Conservation (phyloP, 305 asterid genomes). For the Fraxinus dipetala region DNA sequence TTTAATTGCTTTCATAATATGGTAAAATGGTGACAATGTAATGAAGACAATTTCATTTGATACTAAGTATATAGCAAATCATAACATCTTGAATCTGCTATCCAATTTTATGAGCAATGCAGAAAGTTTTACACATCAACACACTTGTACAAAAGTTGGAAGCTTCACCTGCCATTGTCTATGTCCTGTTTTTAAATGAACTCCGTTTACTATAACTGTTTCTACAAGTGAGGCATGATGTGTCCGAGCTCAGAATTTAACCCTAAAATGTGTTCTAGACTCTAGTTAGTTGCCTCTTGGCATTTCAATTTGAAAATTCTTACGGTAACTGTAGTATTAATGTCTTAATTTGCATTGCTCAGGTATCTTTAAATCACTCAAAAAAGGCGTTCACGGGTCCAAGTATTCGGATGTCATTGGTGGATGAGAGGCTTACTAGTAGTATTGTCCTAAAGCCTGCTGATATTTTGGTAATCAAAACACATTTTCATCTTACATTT, state of each 20-base stretch:
- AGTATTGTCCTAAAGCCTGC: slow-evolving; percentile 58
- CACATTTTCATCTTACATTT: slow-evolving; percentile 14
- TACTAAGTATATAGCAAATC: not conserved
- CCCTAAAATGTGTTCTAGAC: not conserved
- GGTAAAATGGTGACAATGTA: not conserved
- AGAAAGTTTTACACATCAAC: not conserved
- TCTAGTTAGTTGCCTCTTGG: slow-evolving; percentile 2
- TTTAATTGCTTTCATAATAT: not conserved
- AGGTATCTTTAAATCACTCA: slow-evolving; percentile 41
- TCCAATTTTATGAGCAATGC: not conserved
- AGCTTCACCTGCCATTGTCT: not conserved
- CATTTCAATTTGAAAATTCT: not conserved
- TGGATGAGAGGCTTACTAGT: slow-evolving; percentile 48
- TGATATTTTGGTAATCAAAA: slow-evolving; percentile 67
- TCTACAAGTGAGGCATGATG: slow-evolving; percentile 8
- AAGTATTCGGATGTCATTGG: slow-evolving; percentile 51
- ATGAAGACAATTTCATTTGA: not conserved
- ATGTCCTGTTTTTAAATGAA: not conserved
- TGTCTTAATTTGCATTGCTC: slow-evolving; percentile 18
- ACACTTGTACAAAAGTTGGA: not conserved
- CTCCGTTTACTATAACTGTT: not conserved
- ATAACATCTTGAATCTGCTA: not conserved
- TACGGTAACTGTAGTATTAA: not conserved
- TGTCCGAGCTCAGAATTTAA: not conserved
- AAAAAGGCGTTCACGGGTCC: slow-evolving; percentile 34